These are phyloP conservation scores for Epicoccum sorghinum DNA, from an alignment of 2,329 filamentous ascomycete species.

Conservation along the genomic window DNA sequence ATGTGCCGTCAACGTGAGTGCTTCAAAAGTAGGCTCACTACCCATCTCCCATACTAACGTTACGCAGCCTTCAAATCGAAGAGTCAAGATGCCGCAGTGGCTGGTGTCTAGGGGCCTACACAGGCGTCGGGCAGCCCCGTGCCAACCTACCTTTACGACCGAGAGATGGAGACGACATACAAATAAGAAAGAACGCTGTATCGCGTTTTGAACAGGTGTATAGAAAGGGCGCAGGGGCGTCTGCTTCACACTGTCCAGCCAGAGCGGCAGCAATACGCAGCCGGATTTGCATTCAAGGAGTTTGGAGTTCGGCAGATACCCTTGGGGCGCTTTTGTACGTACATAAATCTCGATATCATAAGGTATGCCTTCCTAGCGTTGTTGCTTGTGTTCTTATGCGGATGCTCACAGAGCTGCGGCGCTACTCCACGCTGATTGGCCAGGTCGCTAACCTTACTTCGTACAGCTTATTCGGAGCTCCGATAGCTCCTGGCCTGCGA, in stretches of 20 bases:
- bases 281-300: neutral
- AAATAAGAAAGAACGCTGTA: no score
- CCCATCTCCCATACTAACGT: constrained; percentile 17
- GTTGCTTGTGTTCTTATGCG: neutral
- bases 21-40: neutral
- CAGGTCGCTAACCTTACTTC: neutral
- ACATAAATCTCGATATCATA: neutral
- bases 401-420: neutral
- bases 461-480: constrained; percentile 26
- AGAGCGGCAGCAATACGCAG: neutral
- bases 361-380: neutral
- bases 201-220: neutral
- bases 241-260: neutral
- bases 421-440: neutral
- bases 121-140: constrained; percentile 30
- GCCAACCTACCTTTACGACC: neutral
- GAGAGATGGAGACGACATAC: neutral
- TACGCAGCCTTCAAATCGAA: constrained; percentile 48
- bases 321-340: constrained; percentile 9
- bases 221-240: neutral
- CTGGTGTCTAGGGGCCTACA: constrained; percentile 17
- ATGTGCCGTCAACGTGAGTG: constrained; percentile 92
- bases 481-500: constrained; percentile 27
- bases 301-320: constrained; percentile 37
- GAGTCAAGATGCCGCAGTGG: constrained; percentile 38